phyloP scores from a whole-genome alignment of 805 yeast genomes.

The Candida andamanensis region DNA sequence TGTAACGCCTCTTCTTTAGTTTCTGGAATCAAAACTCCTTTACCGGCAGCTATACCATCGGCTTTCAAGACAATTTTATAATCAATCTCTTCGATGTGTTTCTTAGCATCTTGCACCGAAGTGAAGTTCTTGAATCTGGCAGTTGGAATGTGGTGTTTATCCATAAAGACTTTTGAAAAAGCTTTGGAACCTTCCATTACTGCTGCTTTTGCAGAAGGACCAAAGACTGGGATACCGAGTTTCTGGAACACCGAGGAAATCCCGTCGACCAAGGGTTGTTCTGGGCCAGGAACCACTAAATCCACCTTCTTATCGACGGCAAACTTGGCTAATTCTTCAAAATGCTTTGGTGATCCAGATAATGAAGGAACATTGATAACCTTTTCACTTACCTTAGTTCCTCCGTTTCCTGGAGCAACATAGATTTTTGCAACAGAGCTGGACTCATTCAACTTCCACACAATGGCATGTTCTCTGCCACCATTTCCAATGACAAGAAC shows the following conservation, averaged over 20 bases:
- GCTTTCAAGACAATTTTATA: constrained; percentile 91
- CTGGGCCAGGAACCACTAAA: constrained; percentile 97
- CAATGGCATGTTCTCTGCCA: constrained; percentile 97
- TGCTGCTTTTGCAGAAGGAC: constrained; percentile 91
- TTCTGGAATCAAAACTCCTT: constrained; percentile 92
- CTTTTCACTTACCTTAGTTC: constrained; percentile 58
- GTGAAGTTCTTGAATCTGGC: constrained; percentile 85
- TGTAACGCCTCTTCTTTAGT: constrained; percentile 76
- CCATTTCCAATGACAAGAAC: constrained; percentile 92
- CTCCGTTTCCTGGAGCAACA: constrained; percentile 98
- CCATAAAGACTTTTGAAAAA: constrained; percentile 91
- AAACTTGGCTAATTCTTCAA: constrained; percentile 64
- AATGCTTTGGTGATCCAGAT: constrained; percentile 61
- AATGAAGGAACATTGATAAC: constrained; percentile 64
- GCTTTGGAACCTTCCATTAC: constrained; percentile 95
- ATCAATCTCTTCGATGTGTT: constrained; percentile 58
- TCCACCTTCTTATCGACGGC: constrained; percentile 62
- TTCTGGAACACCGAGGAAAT: constrained; percentile 64
- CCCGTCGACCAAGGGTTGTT: constrained; percentile 96
- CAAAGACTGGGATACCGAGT: constrained; percentile 93
- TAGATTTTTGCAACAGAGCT: constrained; percentile 62
- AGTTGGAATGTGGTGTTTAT: constrained; percentile 86
- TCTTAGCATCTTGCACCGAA: constrained; percentile 66
- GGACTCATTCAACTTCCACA: constrained; percentile 86
- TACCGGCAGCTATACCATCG: constrained; percentile 97